These are phyloP conservation scores for Ophiostoma montium DNA, from an alignment of 2,329 filamentous ascomycete genomes.

Conservation along the genomic window DNA sequence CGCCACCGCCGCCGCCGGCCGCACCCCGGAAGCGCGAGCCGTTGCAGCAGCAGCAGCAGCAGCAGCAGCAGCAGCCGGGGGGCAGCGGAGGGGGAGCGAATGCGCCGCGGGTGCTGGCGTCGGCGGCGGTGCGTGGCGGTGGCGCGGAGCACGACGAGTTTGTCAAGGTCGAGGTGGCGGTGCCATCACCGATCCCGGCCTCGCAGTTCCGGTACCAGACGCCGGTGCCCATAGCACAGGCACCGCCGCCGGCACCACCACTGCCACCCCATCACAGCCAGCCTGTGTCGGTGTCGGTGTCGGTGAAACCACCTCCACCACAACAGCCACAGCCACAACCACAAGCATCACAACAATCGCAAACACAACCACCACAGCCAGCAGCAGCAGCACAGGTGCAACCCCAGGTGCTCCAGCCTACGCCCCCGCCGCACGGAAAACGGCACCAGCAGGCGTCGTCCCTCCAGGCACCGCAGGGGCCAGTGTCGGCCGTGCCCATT, in stretches of 20 bases:
- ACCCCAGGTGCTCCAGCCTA: constrained; percentile 6
- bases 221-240: constrained; percentile 21
- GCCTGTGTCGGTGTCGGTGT: background rate
- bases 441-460: constrained; percentile 8
- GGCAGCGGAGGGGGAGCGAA: too few species aligned
- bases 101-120: constrained; percentile 9
- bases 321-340: constrained; percentile 2
- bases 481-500: constrained; percentile 9
- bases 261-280: constrained; percentile 9
- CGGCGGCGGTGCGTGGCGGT: constrained; percentile 10
- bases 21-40: background rate
- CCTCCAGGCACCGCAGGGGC: constrained; percentile 5
- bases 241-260: constrained; percentile 17
- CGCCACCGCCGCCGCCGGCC: constrained; percentile 40
- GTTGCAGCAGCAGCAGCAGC: too few species aligned
- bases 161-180: constrained; percentile 28
- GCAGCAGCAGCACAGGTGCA: constrained; percentile 7
- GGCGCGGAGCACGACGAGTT: constrained; percentile 6
- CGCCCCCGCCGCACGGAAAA: constrained; percentile 11
- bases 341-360: background rate
- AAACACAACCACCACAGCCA: background rate
- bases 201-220: constrained; percentile 19
- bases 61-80: too few species aligned
- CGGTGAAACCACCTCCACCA: background rate
- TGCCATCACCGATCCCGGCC: background rate